phyloP scores from a whole-genome alignment of 2,329 filamentous ascomycete genomes.

The Fusarium kyushuense region DNA sequence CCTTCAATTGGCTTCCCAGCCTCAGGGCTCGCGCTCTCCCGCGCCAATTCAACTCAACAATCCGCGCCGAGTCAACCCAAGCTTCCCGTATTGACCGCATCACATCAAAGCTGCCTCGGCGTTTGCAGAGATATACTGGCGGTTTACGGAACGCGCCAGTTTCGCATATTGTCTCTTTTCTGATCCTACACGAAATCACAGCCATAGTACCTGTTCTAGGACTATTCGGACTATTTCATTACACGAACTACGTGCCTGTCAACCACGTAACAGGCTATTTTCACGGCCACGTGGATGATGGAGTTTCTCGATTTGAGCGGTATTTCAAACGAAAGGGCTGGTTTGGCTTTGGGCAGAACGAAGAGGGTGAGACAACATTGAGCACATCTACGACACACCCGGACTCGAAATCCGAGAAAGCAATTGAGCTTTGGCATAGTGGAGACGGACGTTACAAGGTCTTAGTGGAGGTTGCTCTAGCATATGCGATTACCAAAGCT shows the following conservation, averaged over 20 bases:
- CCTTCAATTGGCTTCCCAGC: slow-evolving; percentile 41
- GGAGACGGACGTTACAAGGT: slow-evolving; percentile 65
- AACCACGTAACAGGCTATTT: slow-evolving; percentile 63
- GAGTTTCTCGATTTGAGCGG: slow-evolving; percentile 78
- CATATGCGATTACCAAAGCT: slow-evolving; percentile 90
- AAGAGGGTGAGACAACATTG: slow-evolving; percentile 13
- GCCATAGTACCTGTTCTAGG: slow-evolving; percentile 83
- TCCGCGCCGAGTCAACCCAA: slow-evolving; percentile 48
- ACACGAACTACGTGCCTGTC: slow-evolving; percentile 77
- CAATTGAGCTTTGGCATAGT: slow-evolving; percentile 54
- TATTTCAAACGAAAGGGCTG: slow-evolving; percentile 85
- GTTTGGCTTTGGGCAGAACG: slow-evolving; percentile 71
- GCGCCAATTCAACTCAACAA: slow-evolving; percentile 12
- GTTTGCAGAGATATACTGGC: slow-evolving; percentile 75
- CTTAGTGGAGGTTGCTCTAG: slow-evolving; percentile 81
- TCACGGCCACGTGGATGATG: slow-evolving; percentile 67
- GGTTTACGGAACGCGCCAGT: slow-evolving; percentile 81
- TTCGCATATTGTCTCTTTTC: slow-evolving; percentile 86
- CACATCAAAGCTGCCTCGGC: slow-evolving; percentile 69
- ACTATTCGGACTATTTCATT: slow-evolving; percentile 83
- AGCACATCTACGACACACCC: slow-evolving; percentile 5
- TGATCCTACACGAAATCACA: slow-evolving; percentile 92
- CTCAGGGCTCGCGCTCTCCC: slow-evolving; percentile 25
- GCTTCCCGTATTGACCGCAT: slow-evolving; percentile 59
- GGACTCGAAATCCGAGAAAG: slow-evolving; percentile 45